These are phyloP conservation scores for Diplogelasinospora grovesii DNA, from an alignment of 495 filamentous ascomycete species.

Conservation along the genomic window DNA sequence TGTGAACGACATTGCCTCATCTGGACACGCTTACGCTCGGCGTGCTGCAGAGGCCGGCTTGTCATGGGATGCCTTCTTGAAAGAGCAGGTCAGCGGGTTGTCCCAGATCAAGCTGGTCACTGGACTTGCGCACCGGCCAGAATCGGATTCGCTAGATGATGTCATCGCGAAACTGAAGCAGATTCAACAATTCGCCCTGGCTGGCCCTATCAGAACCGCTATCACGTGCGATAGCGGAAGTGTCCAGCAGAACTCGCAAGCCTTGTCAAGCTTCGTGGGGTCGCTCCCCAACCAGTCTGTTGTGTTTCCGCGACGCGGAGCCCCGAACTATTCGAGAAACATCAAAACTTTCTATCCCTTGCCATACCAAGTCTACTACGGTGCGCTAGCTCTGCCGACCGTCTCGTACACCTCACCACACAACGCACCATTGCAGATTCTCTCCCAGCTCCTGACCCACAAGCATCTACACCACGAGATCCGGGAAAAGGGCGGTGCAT, in stretches of 20 bases:
- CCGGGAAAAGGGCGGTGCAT: slow-evolving; percentile 94
- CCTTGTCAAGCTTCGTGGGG: slow-evolving; percentile 64
- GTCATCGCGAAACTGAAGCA: slow-evolving; percentile 77
- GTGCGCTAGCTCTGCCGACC: slow-evolving; percentile 71
- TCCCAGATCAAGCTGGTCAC: slow-evolving; percentile 85
- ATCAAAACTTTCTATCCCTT: slow-evolving; percentile 84
- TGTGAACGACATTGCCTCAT: slow-evolving; percentile 81
- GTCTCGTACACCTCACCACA: slow-evolving; percentile 74
- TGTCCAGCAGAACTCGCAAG: slow-evolving; percentile 59
- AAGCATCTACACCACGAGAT: slow-evolving; percentile 97
- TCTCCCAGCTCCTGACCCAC: slow-evolving; percentile 92
- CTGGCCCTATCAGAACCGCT: slow-evolving; percentile 62
- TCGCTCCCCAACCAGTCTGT: slow-evolving; percentile 44
- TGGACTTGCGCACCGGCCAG: slow-evolving; percentile 43
- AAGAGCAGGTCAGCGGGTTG: slow-evolving; percentile 78
- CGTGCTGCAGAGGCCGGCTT: slow-evolving; percentile 75
- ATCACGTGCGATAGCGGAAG: slow-evolving; percentile 77
- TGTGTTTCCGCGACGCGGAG: slow-evolving; percentile 26
- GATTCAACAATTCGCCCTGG: slow-evolving; percentile 75
- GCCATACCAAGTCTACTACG: slow-evolving; percentile 95
- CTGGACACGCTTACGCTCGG: slow-evolving; percentile 78
- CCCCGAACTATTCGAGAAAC: slow-evolving; percentile 30
- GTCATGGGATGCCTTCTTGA: slow-evolving; percentile 58
- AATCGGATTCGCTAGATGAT: slow-evolving; percentile 59
- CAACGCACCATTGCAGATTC: slow-evolving; percentile 73